A percentile compares a stretch with the other conserved stretches of the same genome.
Conservation (phyloP, 495 filamentous ascomycete species). For the Aspergillus ellipticus region DNA sequence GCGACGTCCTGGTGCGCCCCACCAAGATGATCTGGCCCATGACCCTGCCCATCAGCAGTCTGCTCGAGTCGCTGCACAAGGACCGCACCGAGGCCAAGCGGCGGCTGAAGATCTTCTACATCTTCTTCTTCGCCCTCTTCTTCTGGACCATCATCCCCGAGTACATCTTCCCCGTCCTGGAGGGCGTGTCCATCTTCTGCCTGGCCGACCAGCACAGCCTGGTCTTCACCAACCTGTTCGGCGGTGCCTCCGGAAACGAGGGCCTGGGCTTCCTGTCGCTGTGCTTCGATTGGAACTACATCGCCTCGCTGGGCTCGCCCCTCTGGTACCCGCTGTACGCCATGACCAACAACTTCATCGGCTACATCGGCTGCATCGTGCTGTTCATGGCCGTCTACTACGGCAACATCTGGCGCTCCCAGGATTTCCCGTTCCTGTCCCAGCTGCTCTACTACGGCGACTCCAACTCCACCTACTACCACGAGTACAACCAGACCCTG, state of each 20-base stretch:
- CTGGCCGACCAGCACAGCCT: slow-evolving; percentile 1
- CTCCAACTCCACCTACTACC: slow-evolving; percentile 1
- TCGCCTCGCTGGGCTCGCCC: slow-evolving; percentile 1
- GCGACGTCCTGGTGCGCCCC: slow-evolving; percentile 1
- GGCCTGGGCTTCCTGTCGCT: background rate
- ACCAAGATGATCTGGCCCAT: slow-evolving; percentile 7
- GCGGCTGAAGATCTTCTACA: background rate
- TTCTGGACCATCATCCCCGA: slow-evolving; percentile 1
- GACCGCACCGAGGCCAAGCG: background rate
- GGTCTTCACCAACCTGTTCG: slow-evolving; percentile 2
- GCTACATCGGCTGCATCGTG: background rate
- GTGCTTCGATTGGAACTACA: slow-evolving; percentile 2
- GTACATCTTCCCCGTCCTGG: slow-evolving; percentile 5
- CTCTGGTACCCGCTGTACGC: background rate
- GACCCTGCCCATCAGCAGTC: background rate
- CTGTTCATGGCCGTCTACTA: slow-evolving; percentile 2
- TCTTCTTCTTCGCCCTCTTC: background rate
- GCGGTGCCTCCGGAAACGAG: slow-evolving; percentile 1
- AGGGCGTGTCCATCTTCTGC: slow-evolving; percentile 2
- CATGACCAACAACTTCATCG: slow-evolving; percentile 4
- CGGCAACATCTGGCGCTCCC: slow-evolving; percentile 2
- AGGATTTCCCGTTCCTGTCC: slow-evolving; percentile 1
- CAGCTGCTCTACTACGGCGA: slow-evolving; percentile 2
- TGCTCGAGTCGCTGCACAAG: slow-evolving; percentile 1
- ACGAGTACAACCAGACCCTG: slow-evolving; percentile 1